Base-by-base conservation (phyloP, 192 early-diverging fungal genomes). In the Pilaira anomala region DNA sequence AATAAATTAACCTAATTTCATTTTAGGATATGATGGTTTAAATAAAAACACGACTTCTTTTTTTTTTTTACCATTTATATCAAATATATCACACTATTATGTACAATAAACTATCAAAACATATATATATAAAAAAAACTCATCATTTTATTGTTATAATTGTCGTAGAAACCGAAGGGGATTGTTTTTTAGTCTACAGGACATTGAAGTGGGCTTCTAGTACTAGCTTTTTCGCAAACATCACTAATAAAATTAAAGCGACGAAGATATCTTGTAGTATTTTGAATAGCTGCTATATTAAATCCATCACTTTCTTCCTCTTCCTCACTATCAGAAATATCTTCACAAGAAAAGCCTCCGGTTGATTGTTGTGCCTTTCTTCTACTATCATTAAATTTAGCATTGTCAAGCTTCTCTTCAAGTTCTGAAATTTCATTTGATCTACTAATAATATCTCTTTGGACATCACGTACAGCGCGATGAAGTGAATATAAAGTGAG, bases 1-100 rank as follows among this genome's bases (percentile, higher is more conserved):
- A 24, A 9, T 7, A 39, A 46, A 41, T 45, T 65, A 36, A 45
- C 33, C n/a, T 19, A 21, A 16, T 3, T 45, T 41, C 8, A 18
- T 16, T 30, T 29, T 45, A 66, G 65, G 65, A 66, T 49, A 66
- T 66, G 65, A 66, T 66, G 65, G 65, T 66, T 21, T 51, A 65
- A 22, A 55, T 46, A 63, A 11, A 14, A 28, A 40, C 2, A 19
- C 4, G 16, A 1, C 33, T 3, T n/a, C n/a, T n/a, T 3, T 7
- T 21, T 36, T 39, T 11, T 19, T 40, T 40, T 40, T 40, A 45
- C 18, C 18, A 45, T 45, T 45, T 16, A 16, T 2, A 41, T 21
- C 7, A 36, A 36, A 36, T 36, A 36, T 36, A 36, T 36, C 33
- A 33, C 30, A 36, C n/a, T n/a, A 36, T 36, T 3, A 36, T 36